These are phyloP conservation scores for Mycena olivaceomarginata DNA, from an alignment of 768 basidiomycete species.

Conservation along the genomic window DNA sequence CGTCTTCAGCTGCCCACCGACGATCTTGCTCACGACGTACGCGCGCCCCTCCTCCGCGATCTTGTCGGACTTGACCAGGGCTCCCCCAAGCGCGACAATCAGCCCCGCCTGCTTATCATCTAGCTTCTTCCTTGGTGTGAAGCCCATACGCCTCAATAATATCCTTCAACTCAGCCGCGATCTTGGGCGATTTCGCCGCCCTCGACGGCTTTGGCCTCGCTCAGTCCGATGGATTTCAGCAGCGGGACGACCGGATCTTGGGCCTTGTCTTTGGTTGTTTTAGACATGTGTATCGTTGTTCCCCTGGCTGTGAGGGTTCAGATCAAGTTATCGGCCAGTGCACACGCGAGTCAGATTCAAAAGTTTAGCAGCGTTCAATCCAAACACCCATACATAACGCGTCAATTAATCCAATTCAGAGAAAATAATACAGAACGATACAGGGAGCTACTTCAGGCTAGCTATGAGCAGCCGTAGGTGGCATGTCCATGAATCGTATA, in stretches of 20 bases:
- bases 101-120: slow-evolving; percentile 89
- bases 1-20: slow-evolving; percentile 83
- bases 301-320: background rate
- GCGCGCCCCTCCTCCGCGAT: slow-evolving; percentile 73
- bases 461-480: slow-evolving; percentile 8
- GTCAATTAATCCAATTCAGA: slow-evolving; percentile 4
- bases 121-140: slow-evolving; percentile 62
- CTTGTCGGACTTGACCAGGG: slow-evolving; percentile 71
- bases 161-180: slow-evolving; percentile 79
- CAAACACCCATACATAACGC: slow-evolving; percentile 40
- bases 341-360: slow-evolving; percentile 26
- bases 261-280: slow-evolving; percentile 27
- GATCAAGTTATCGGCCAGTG: slow-evolving; percentile 3
- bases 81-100: slow-evolving; percentile 79
- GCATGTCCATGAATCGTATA: slow-evolving; percentile 29
- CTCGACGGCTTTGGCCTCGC: slow-evolving; percentile 86
- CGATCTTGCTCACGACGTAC: slow-evolving; percentile 81
- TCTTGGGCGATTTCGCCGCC: slow-evolving; percentile 89
- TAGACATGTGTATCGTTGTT: slow-evolving; percentile 23
- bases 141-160: slow-evolving; percentile 78
- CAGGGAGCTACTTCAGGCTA: background rate
- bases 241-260: slow-evolving; percentile 62
- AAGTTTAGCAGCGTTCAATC: background rate
- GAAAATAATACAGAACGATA: slow-evolving; percentile 14
- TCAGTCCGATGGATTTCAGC: slow-evolving; percentile 88